phyloP scores from a whole-genome alignment of 2,329 filamentous ascomycete species.

The Camptophora hylomeconis region DNA sequence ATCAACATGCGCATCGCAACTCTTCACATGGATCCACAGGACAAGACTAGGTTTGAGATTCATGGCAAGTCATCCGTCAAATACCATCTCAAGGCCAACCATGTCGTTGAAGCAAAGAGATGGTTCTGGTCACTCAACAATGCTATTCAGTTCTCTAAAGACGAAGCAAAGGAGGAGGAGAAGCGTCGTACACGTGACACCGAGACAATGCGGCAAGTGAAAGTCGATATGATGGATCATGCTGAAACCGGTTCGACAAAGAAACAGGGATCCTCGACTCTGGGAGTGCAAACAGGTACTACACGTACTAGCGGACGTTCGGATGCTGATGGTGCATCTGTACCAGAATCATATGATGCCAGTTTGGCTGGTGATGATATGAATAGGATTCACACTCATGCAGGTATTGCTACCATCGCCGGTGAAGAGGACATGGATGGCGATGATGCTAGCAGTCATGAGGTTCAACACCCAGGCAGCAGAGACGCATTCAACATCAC shows the following conservation, averaged over 20 bases:
- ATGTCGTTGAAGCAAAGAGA: slow-evolving; percentile 92
- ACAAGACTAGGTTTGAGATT: slow-evolving; percentile 96
- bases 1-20: slow-evolving; percentile 98
- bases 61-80: slow-evolving; percentile 97
- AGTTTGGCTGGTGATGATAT: slow-evolving; percentile 39
- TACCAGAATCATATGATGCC: too few species aligned
- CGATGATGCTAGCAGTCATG: slow-evolving; percentile 67
- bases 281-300: too few species aligned
- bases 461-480: slow-evolving; percentile 54
- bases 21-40: slow-evolving; percentile 89
- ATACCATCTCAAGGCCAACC: slow-evolving; percentile 94
- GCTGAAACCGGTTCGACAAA: slow-evolving; percentile 26
- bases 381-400: slow-evolving; percentile 34
- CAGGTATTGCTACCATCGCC: slow-evolving; percentile 38
- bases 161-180: slow-evolving; percentile 86
- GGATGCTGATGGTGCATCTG: too few species aligned
- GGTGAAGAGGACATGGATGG: slow-evolving; percentile 60
- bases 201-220: slow-evolving; percentile 65
- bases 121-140: slow-evolving; percentile 99
- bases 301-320: too few species aligned
- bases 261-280: too few species aligned
- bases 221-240: slow-evolving; percentile 44
- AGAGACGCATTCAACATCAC: slow-evolving; percentile 97
- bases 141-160: slow-evolving; percentile 95
- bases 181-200: slow-evolving; percentile 60